phyloP scores from a whole-genome alignment of 106 monocot genomes.

The Gastrodia elata region DNA sequence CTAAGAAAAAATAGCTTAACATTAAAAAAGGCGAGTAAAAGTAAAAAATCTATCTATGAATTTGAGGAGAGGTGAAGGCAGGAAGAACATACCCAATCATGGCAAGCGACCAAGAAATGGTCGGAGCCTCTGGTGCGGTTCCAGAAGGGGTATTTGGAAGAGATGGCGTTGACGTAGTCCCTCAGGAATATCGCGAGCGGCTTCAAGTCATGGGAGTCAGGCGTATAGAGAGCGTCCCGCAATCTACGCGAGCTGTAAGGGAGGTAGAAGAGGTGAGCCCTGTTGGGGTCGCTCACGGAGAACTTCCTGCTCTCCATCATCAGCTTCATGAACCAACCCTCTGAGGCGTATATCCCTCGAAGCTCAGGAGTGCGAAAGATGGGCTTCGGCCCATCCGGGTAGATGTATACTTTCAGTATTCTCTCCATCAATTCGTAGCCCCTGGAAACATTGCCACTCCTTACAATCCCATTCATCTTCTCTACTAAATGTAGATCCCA shows the following conservation, averaged over 20 bases:
- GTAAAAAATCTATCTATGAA: too few relatives aligned
- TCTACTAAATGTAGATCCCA: too few relatives aligned
- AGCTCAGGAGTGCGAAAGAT: constrained; percentile 41
- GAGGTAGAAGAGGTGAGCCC: constrained; percentile 45
- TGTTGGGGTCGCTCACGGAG: constrained; percentile 22
- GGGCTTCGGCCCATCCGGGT: constrained; percentile 31
- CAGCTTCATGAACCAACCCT: constrained; percentile 22
- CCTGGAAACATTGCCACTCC: constrained; percentile 29
- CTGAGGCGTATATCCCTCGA: constrained; percentile 46
- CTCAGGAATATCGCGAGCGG: constrained; percentile 21
- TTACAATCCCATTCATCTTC: too few relatives aligned
- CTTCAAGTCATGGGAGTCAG: constrained; percentile 22
- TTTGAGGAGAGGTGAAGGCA: too few relatives aligned
- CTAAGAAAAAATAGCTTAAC: too few relatives aligned
- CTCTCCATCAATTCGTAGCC: constrained; percentile 86
- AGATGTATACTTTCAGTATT: constrained; percentile 49
- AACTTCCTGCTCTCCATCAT: constrained; percentile 31
- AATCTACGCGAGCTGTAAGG: constrained; percentile 46
- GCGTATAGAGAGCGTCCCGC: constrained; percentile 25
- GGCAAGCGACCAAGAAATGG: constrained; percentile 57
- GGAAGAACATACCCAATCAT: constrained; percentile 68
- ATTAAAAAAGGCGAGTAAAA: too few relatives aligned
- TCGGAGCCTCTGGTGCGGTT: constrained; percentile 40
- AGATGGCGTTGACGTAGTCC: constrained; percentile 40
- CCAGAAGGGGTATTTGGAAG: constrained; percentile 49